Percentiles rank a stretch among this genome's conserved stretches.
Evolutionary conservation across 495 filamentous ascomycete species (phyloP).

Genomic region (Hypomontagnella submonticulosa): DNA sequence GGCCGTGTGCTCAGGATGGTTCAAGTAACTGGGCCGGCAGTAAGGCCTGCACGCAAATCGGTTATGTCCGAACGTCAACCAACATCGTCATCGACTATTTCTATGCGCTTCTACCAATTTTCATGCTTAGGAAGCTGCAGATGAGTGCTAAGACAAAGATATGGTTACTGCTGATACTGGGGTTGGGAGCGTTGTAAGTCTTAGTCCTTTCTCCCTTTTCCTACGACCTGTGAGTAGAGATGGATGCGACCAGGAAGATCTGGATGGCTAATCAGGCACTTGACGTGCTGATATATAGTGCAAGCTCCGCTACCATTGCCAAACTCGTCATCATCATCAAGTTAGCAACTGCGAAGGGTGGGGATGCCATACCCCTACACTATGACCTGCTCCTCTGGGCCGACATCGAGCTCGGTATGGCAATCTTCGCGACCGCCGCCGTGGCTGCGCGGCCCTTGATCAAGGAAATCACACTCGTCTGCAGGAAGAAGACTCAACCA

Average conservation of each 20-base stretch:
- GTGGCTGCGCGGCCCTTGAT: slow-evolving; percentile 43
- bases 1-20: slow-evolving; percentile 43
- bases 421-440: slow-evolving; percentile 43
- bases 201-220: slow-evolving; percentile 1
- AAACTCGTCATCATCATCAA: slow-evolving; percentile 46
- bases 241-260: not conserved
- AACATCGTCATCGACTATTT: slow-evolving; percentile 50
- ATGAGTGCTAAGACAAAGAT: slow-evolving; percentile 40
- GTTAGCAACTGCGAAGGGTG: slow-evolving; percentile 34
- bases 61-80: slow-evolving; percentile 46
- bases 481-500: slow-evolving; percentile 16
- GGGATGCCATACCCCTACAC: slow-evolving; percentile 34
- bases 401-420: slow-evolving; percentile 46
- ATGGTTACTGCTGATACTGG: slow-evolving; percentile 40
- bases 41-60: slow-evolving; percentile 38
- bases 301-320: slow-evolving; percentile 46
- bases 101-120: slow-evolving; percentile 43
- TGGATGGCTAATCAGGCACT: slow-evolving; percentile 1
- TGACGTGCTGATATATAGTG: slow-evolving; percentile 24
- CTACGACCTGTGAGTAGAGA: not conserved
- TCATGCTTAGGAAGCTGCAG: slow-evolving; percentile 37
- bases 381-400: slow-evolving; percentile 47
- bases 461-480: slow-evolving; percentile 31
- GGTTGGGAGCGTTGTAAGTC: slow-evolving; percentile 44
- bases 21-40: slow-evolving; percentile 46